phyloP scores from a whole-genome alignment of 345 rosid species.

The Eucalyptus polybractea region DNA sequence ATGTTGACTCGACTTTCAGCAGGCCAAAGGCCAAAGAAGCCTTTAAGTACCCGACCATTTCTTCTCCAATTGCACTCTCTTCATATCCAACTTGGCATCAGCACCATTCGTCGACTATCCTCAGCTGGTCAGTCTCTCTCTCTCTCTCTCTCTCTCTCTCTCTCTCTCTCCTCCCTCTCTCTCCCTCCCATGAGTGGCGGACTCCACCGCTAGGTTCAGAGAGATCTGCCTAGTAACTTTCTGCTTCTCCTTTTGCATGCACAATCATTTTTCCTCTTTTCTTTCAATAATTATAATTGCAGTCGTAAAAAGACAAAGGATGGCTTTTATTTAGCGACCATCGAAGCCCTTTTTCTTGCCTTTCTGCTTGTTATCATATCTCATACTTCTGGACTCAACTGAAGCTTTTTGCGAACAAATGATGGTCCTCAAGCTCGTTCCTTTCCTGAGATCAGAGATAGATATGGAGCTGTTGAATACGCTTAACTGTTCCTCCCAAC shows the following conservation, averaged over 20 bases:
- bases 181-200: background rate
- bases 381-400: background rate
- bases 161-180: background rate
- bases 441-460: background rate
- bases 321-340: background rate
- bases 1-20: background rate
- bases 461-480: background rate
- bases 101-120: background rate
- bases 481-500: background rate
- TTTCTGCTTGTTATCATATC: background rate
- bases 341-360: background rate
- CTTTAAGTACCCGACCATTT: background rate
- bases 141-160: background rate
- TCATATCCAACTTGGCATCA: background rate
- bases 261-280: background rate
- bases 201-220: background rate
- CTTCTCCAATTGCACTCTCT: background rate
- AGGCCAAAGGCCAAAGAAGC: background rate
- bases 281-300: background rate
- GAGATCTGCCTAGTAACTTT: background rate
- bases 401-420: background rate
- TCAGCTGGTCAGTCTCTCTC: background rate
- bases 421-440: background rate
- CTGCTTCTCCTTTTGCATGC: background rate
- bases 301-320: background rate